Conservation (phyloP, 345 rosid genomes). For the Corchorus olitorius region DNA sequence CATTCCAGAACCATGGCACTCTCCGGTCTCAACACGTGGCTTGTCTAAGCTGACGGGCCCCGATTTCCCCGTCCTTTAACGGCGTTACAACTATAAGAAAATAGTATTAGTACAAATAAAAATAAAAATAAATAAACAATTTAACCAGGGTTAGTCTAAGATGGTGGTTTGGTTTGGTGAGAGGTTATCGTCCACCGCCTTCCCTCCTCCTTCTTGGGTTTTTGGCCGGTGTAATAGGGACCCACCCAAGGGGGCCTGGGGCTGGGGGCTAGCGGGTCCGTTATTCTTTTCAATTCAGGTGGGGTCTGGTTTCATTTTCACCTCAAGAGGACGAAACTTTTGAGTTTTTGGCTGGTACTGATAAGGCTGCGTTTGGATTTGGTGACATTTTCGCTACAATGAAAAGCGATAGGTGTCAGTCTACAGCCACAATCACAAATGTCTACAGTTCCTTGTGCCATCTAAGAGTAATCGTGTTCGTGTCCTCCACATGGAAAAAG, state of each 20-base stretch:
- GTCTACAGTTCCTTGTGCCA: neutral
- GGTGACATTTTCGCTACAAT: neutral
- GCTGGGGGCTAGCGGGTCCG: neutral
- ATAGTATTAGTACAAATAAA: too few species aligned
- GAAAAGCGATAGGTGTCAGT: neutral
- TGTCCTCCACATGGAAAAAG: neutral
- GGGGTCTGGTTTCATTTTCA: neutral
- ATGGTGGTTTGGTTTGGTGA: conserved; percentile 19
- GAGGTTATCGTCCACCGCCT: neutral
- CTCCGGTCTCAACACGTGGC: neutral
- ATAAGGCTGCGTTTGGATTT: neutral
- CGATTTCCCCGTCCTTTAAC: neutral
- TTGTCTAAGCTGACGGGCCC: neutral
- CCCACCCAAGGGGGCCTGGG: neutral
- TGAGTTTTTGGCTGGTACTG: neutral
- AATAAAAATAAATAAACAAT: neutral
- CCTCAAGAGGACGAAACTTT: neutral
- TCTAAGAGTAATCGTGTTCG: neutral
- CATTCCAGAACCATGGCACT: neutral
- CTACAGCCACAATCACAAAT: neutral
- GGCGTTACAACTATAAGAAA: neutral
- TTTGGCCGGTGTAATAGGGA: conserved; percentile 5
- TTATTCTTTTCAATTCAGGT: too few species aligned
- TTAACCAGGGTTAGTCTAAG: conserved; percentile 21
- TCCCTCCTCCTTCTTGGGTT: neutral